These are phyloP conservation scores for Kwoniella dejecticola DNA, from an alignment of 768 basidiomycete genomes.

Conservation along the genomic window DNA sequence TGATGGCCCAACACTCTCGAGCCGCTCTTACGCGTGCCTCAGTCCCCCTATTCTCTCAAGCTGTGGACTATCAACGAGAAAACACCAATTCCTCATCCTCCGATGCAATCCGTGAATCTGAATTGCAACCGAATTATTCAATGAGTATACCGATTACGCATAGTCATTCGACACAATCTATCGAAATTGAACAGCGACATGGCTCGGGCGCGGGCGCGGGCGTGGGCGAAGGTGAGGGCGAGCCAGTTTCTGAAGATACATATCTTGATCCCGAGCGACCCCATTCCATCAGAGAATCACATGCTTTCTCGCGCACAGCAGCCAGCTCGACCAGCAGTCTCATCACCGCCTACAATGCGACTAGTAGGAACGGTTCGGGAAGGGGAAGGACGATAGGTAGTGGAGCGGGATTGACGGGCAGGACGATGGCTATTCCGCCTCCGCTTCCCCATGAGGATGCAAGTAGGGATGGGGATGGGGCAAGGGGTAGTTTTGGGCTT, in stretches of 20 bases:
- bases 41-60: too few relatives aligned
- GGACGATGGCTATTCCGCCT: slow-evolving; percentile 13
- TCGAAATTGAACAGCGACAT: too few relatives aligned
- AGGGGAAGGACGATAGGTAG: slow-evolving; percentile 6
- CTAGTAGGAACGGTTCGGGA: not conserved
- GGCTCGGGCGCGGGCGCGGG: too few relatives aligned
- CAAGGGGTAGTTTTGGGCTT: not conserved
- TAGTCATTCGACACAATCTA: too few relatives aligned
- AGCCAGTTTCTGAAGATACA: slow-evolving; percentile 13
- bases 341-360: slow-evolving; percentile 4
- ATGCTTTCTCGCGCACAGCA: not conserved
- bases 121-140: too few relatives aligned
- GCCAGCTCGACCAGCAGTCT: slow-evolving; percentile 10
- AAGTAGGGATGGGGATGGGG: not conserved
- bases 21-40: not conserved
- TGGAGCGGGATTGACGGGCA: slow-evolving; percentile 20
- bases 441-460: not conserved
- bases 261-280: slow-evolving; percentile 8
- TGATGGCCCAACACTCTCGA: slow-evolving; percentile 34
- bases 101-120: too few relatives aligned
- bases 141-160: too few relatives aligned
- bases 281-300: not conserved
- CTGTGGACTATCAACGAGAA: too few relatives aligned
- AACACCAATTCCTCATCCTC: too few relatives aligned
- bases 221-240: not conserved